Percentiles rank a stretch among this genome's conserved stretches.
These are phyloP conservation scores for Fusarium sp. DNA, from an alignment of 2,329 filamentous ascomycete species.

Conservation along the genomic window DNA sequence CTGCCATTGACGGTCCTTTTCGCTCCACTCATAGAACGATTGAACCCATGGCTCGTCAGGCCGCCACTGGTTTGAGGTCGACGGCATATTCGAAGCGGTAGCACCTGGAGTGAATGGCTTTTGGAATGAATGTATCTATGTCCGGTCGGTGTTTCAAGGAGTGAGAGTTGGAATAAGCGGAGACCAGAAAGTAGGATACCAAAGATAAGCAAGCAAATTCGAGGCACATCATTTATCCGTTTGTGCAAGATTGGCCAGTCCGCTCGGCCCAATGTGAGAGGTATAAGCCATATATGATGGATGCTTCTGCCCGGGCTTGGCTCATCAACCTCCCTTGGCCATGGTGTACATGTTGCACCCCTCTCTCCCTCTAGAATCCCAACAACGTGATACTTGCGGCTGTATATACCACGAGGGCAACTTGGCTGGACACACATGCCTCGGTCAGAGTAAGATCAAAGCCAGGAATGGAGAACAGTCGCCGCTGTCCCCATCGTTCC, in stretches of 20 bases:
- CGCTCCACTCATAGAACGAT: background rate
- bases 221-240: too few relatives aligned
- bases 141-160: too few relatives aligned
- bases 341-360: background rate
- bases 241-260: too few relatives aligned
- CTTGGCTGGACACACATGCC: background rate
- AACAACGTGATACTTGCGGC: background rate
- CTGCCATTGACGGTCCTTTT: background rate
- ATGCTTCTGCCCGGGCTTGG: background rate
- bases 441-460: background rate
- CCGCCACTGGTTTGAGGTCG: background rate
- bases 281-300: too few relatives aligned
- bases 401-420: background rate
- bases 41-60: constrained; percentile 1
- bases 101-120: background rate
- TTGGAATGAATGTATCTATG: constrained; percentile 3
- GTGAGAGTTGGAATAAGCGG: too few relatives aligned
- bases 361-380: background rate
- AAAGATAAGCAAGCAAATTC: too few relatives aligned
- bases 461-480: too few relatives aligned
- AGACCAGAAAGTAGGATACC: too few relatives aligned
- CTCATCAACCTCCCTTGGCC: background rate
- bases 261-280: too few relatives aligned
- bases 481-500: too few relatives aligned
- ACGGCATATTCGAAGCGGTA: background rate